Conservation (phyloP, 1,284 basidiomycete genomes). For the Cutaneotrichosporon spelunceum region DNA sequence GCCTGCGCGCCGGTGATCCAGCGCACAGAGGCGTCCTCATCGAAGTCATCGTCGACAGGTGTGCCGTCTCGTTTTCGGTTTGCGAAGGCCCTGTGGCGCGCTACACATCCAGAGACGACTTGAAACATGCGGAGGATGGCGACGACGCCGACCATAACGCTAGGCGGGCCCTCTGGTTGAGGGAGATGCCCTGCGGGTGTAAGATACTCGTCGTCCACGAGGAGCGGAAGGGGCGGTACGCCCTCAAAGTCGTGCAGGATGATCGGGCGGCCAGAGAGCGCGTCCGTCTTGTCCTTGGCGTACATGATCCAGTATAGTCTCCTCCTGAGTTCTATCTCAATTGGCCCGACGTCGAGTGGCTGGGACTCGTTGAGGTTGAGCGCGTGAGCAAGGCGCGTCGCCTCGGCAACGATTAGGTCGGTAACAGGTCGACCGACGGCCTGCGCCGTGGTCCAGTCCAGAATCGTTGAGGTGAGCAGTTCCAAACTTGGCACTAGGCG, state of each 20-base stretch:
- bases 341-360: constrained; percentile 10
- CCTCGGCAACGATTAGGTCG: constrained; percentile 25
- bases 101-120: constrained; percentile 29
- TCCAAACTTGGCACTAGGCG: constrained; percentile 21
- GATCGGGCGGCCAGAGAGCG: constrained; percentile 28
- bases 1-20: constrained; percentile 14
- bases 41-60: not conserved
- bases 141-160: constrained; percentile 32
- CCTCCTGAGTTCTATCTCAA: constrained; percentile 28
- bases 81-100: constrained; percentile 29
- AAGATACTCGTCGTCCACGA: constrained; percentile 38
- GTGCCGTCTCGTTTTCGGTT: constrained; percentile 6
- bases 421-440: constrained; percentile 22
- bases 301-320: constrained; percentile 36
- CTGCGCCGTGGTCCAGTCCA: constrained; percentile 30
- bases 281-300: constrained; percentile 34
- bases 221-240: constrained; percentile 29
- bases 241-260: constrained; percentile 32
- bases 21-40: not conserved
- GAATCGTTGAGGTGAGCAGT: constrained; percentile 23
- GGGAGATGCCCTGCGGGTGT: constrained; percentile 19
- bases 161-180: constrained; percentile 16
- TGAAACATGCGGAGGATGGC: constrained; percentile 29
- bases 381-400: constrained; percentile 25
- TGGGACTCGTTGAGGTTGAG: constrained; percentile 21